These are phyloP conservation scores for Cladosporium sp. DNA, from an alignment of 2,329 filamentous ascomycete genomes.

Conservation along the genomic window DNA sequence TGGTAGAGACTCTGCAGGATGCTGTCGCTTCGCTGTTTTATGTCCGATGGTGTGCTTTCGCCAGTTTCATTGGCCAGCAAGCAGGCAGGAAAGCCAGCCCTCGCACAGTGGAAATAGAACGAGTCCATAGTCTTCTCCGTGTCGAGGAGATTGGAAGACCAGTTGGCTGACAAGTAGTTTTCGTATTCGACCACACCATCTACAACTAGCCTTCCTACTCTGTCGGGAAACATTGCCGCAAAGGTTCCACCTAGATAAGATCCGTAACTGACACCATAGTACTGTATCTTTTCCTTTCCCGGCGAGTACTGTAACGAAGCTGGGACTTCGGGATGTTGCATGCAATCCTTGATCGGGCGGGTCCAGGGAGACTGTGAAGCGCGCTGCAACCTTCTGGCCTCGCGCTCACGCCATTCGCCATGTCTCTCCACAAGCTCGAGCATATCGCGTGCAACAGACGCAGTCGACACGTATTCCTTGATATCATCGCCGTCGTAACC, in stretches of 20 bases:
- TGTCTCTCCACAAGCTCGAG: constrained; percentile 44
- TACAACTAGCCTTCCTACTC: constrained; percentile 35
- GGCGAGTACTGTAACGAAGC: constrained; percentile 17
- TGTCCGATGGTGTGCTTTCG: constrained; percentile 30
- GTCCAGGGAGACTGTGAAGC: neutral
- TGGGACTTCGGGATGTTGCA: neutral
- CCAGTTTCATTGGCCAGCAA: constrained; percentile 30
- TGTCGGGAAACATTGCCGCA: constrained; percentile 39
- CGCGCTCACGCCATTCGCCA: constrained; percentile 28
- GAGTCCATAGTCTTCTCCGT: constrained; percentile 40
- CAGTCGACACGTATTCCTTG: constrained; percentile 44
- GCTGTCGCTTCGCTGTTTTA: constrained; percentile 31
- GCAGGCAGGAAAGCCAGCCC: constrained; percentile 38
- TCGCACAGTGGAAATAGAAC: constrained; percentile 44
- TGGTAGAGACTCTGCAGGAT: constrained; percentile 38
- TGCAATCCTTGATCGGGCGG: neutral
- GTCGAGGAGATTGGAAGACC: constrained; percentile 40
- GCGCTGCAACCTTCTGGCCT: constrained; percentile 18
- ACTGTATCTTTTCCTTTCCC: constrained; percentile 33
- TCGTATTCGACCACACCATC: constrained; percentile 45
- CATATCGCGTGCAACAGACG: constrained; percentile 48
- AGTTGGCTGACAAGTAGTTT: constrained; percentile 33
- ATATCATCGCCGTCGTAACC: constrained; percentile 35
- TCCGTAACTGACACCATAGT: constrained; percentile 46
- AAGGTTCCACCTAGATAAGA: constrained; percentile 41